A percentile compares a stretch with the other conserved stretches of the same genome.
phyloP scores from a whole-genome alignment of 2,329 filamentous ascomycete species.

The Fusarium avenaceum region DNA sequence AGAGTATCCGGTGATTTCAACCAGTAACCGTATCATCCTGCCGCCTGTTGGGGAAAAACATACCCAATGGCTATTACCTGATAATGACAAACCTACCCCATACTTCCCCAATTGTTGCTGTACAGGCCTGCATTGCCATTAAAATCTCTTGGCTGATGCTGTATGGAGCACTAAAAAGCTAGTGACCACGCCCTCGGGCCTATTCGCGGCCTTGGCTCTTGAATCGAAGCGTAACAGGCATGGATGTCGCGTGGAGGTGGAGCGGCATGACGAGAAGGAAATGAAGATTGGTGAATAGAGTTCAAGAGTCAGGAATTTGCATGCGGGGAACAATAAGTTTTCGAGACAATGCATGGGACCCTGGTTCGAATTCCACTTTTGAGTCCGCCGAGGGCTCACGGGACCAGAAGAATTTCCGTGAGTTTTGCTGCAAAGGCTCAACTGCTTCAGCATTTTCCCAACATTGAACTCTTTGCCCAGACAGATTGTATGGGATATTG shows the following conservation, averaged over 20 bases:
- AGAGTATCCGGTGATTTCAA: neutral
- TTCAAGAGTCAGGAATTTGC: neutral
- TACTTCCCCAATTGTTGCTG: neutral
- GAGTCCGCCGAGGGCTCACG: constrained; percentile 1
- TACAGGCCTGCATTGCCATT: neutral
- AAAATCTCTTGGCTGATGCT: neutral
- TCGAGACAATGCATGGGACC: neutral
- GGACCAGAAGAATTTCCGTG: constrained; percentile 8
- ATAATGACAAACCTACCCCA: neutral
- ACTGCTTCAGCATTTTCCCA: no score
- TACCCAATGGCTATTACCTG: neutral
- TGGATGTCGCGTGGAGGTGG: constrained; percentile 5
- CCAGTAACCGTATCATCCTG: no score
- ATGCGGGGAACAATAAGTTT: neutral
- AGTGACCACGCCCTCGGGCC: neutral
- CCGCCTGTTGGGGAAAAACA: no score
- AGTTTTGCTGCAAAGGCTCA: neutral
- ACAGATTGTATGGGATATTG: neutral
- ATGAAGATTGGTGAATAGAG: neutral
- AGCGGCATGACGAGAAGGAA: neutral
- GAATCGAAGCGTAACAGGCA: neutral
- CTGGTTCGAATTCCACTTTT: constrained; percentile 7
- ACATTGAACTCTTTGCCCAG: neutral
- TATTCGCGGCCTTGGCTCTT: neutral
- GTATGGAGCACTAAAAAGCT: neutral